Evolutionary conservation across 768 basidiomycete genomes (phyloP), one percentile per base, ranked within the genome.

Genomic region (Kwoniella sp.): DNA sequence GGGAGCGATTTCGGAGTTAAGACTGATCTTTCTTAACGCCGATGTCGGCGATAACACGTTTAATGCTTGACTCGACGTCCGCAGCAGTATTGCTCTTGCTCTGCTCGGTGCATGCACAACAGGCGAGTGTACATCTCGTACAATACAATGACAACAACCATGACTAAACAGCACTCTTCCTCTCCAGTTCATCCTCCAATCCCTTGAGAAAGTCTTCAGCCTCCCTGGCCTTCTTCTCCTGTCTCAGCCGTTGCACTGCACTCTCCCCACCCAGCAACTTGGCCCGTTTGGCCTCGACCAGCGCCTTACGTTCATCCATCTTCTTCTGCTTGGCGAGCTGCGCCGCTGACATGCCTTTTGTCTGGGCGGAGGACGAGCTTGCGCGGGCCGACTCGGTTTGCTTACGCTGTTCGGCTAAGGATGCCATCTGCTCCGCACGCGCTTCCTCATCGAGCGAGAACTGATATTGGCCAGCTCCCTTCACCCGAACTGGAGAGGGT

Each of bases 401-500:
- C 39, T 81, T 79, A 36, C 89, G 78, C 2, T 79, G 80, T 3
- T 76, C 70, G 52, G 80, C 81, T 11, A 98, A 76, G 49, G 86
- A 87, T 50, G 88, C 88, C 89, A 92, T 88, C 71, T 96, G 85
- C 43, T 78, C 76, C 58, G 76, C 77, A 36, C 95, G 79, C 25
- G 81, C 82, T 59, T 87, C 86, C 65, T 90, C 88, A 62, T 95
- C 89, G 2, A 71, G 80, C 11, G 89, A 88, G 74, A 98, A 92
- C 69, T 88, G 86, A 73, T 93, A 95, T 75, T 87, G 89, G 0
- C 83, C 91, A 1, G 93, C 92, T 37, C 88, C 95, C 71, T 85
- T 86, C 11, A 86, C 82, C 14, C 95, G 87, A 17, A 87, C 84
- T 69, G 27, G 1, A 26, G 15, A 25, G 5, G 31, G n/a, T 32